A percentile compares a stretch with the other conserved stretches of the same genome.
phyloP scores from a whole-genome alignment of 352 stramenopile genomes.

The Globisporangium nagaii region DNA sequence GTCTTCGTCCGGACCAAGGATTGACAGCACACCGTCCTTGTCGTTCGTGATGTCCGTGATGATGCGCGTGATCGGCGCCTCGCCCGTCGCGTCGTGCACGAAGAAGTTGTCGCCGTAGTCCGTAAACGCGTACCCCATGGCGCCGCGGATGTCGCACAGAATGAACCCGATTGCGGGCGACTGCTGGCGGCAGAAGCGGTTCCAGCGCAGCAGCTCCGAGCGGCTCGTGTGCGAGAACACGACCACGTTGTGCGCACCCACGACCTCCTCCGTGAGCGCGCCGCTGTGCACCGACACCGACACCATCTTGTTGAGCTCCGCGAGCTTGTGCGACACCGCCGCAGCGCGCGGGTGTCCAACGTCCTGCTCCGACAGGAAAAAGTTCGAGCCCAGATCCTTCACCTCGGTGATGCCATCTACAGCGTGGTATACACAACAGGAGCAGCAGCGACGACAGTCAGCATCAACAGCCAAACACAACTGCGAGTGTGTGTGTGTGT shows the following conservation, averaged over 20 bases:
- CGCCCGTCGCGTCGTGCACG: constrained; percentile 73
- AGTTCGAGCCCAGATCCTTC: constrained; percentile 91
- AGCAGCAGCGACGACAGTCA: not conserved
- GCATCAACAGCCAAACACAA: not conserved
- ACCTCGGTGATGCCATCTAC: constrained; percentile 63
- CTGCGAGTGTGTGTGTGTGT: not conserved
- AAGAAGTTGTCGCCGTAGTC: constrained; percentile 77
- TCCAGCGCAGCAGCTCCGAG: constrained; percentile 82
- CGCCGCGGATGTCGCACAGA: constrained; percentile 67
- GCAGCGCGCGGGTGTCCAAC: constrained; percentile 58
- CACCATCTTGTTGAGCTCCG: constrained; percentile 91
- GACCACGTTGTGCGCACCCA: constrained; percentile 78
- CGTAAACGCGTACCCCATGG: constrained; percentile 76
- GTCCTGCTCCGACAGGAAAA: constrained; percentile 87
- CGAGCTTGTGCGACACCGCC: constrained; percentile 73
- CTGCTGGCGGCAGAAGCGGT: constrained; percentile 84
- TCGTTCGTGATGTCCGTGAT: constrained; percentile 86
- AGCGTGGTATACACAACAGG: not conserved
- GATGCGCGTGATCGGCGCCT: constrained; percentile 82
- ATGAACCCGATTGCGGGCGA: constrained; percentile 79
- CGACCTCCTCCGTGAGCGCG: constrained; percentile 50
- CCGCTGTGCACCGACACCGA: constrained; percentile 70
- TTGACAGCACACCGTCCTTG: constrained; percentile 62
- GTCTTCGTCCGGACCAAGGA: constrained; percentile 78
- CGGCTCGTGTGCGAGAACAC: constrained; percentile 81